These are phyloP conservation scores for Glaciozyma martinii DNA, from an alignment of 768 basidiomycete species.

Conservation along the genomic window DNA sequence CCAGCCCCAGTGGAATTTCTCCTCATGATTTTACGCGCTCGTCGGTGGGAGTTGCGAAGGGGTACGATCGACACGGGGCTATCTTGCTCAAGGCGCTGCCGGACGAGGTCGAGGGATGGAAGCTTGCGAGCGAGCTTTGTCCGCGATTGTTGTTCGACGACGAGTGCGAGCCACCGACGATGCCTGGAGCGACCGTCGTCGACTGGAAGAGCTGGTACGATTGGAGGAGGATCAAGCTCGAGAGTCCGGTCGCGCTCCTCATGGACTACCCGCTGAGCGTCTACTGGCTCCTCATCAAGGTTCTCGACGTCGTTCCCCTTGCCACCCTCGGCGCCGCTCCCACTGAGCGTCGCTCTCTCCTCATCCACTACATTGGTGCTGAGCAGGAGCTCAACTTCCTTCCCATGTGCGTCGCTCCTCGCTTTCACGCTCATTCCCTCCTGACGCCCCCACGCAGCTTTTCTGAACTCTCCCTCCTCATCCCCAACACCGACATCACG, in stretches of 20 bases:
- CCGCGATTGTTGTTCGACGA: background rate
- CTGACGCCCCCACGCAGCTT: background rate
- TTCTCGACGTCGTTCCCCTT: background rate
- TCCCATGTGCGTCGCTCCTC: background rate
- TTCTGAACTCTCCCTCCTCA: constrained; percentile 8
- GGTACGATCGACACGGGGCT: background rate
- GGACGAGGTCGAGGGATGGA: background rate
- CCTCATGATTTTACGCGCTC: background rate
- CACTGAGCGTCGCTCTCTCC: background rate
- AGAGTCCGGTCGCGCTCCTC: constrained; percentile 6
- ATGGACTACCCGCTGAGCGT: constrained; percentile 14
- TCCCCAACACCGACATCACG: constrained; percentile 4
- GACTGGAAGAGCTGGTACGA: constrained; percentile 13
- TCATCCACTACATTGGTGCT: constrained; percentile 7
- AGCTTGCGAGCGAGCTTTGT: background rate
- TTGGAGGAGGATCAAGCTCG: background rate
- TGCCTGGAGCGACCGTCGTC: background rate
- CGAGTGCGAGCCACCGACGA: background rate
- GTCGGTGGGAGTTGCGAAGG: background rate
- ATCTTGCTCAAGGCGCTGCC: background rate
- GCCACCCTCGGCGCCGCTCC: background rate
- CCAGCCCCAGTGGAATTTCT: constrained; percentile 32
- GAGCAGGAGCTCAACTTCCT: constrained; percentile 9
- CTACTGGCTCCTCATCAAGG: background rate
- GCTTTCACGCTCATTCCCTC: background rate